Conservation (phyloP, 202 grass and related monocot genomes). For the Musa balbisiana region DNA sequence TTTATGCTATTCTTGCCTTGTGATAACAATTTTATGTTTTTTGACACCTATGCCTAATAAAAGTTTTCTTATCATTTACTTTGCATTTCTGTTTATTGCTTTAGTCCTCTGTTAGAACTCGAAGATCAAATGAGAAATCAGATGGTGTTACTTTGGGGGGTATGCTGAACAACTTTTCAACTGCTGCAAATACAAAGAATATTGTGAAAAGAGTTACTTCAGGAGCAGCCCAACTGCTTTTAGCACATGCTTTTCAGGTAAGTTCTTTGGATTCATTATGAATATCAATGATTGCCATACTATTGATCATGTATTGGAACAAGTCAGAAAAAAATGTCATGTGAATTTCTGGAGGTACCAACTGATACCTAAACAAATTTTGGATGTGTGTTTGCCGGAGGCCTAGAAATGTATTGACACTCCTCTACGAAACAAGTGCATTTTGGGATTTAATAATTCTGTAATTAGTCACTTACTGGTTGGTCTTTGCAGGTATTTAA, state of each 20-base stretch:
- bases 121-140: constrained; percentile 53
- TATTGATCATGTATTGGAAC: neutral
- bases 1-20: neutral
- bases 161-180: constrained; percentile 59
- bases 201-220: constrained; percentile 64
- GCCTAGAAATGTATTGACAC: no score
- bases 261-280: neutral
- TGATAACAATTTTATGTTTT: neutral
- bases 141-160: constrained; percentile 46
- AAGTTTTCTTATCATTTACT: neutral
- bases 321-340: neutral
- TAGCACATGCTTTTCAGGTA: constrained; percentile 87
- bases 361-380: no score
- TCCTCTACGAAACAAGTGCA: no score
- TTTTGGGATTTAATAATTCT: neutral
- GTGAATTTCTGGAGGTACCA: no score
- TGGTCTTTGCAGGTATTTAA: neutral
- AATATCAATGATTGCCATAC: neutral
- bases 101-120: constrained; percentile 50
- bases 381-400: no score
- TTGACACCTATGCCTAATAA: neutral
- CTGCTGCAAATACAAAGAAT: constrained; percentile 35
- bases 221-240: constrained; percentile 50
- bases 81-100: constrained; percentile 8
- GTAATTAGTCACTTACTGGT: neutral